phyloP scores from a whole-genome alignment of 805 yeast species.

The Saccharomyces cerevisiae region DNA sequence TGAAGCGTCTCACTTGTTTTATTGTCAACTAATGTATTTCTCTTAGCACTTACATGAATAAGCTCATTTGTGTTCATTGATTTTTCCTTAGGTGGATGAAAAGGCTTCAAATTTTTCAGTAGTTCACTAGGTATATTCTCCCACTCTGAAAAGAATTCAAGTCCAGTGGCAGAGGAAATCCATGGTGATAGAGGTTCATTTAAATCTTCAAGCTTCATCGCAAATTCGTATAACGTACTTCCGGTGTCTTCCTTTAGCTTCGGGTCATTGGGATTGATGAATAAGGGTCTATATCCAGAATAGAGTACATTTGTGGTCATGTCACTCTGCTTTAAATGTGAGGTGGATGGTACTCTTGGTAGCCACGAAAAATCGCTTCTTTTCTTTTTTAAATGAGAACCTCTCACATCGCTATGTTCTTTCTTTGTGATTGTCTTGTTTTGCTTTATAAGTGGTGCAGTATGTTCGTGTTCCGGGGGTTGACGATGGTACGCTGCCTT shows the following conservation, averaged over 20 bases:
- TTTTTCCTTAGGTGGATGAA: slow-evolving; percentile 23
- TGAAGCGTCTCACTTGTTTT: slow-evolving; percentile 11
- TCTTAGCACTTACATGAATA: not conserved
- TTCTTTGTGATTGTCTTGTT: not conserved
- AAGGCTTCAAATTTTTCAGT: slow-evolving; percentile 28
- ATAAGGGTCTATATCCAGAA: slow-evolving; percentile 28
- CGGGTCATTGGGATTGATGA: slow-evolving; percentile 9
- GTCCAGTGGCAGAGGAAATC: slow-evolving; percentile 32
- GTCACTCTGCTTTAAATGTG: slow-evolving; percentile 18
- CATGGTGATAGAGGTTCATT: slow-evolving; percentile 26
- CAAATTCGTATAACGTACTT: slow-evolving; percentile 21
- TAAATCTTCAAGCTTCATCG: slow-evolving; percentile 25
- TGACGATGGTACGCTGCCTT: not conserved
- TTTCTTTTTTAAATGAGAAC: slow-evolving; percentile 1
- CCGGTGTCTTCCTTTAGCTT: slow-evolving; percentile 11
- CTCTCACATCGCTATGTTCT: not conserved
- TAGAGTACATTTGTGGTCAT: slow-evolving; percentile 20
- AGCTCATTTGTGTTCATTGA: not conserved
- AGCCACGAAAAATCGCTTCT: slow-evolving; percentile 22
- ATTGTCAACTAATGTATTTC: not conserved
- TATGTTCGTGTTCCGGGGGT: not conserved
- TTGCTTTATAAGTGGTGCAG: not conserved
- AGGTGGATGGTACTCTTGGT: slow-evolving; percentile 26
- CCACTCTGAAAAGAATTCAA: slow-evolving; percentile 31
- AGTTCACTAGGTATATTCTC: slow-evolving; percentile 28